A percentile compares a stretch with the other conserved stretches of the same genome.
These are phyloP conservation scores for Trichosanthes truncata DNA, from an alignment of 306 rosid genomes.

Conservation along the genomic window DNA sequence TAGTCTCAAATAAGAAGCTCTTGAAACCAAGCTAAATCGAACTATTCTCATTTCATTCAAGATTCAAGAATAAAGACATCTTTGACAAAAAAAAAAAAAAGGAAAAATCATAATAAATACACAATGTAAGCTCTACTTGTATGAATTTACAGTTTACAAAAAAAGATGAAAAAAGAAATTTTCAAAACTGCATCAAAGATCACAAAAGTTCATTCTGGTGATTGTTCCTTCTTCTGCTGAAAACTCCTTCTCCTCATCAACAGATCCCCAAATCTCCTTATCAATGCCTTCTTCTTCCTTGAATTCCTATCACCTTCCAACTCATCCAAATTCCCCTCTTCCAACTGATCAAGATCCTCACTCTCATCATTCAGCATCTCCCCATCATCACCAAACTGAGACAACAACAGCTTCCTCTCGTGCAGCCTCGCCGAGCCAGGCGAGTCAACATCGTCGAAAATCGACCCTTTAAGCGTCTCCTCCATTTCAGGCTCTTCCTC, in stretches of 20 bases:
- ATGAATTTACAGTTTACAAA: neutral
- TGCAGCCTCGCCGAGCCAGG: slow-evolving; percentile 30
- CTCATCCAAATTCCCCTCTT: slow-evolving; percentile 27
- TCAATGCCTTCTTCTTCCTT: slow-evolving; percentile 62
- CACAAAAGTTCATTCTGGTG: slow-evolving; percentile 19
- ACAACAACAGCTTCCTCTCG: slow-evolving; percentile 7
- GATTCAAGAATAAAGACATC: neutral
- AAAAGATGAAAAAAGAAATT: neutral
- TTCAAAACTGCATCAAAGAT: neutral
- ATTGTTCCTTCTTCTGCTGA: slow-evolving; percentile 25
- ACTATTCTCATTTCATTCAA: neutral
- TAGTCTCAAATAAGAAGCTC: neutral
- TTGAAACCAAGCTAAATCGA: neutral
- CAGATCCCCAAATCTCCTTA: slow-evolving; percentile 77
- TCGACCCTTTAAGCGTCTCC: slow-evolving; percentile 44
- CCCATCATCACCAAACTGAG: slow-evolving; percentile 17
- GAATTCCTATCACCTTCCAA: slow-evolving; percentile 39
- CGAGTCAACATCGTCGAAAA: slow-evolving; percentile 37
- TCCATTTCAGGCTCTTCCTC: slow-evolving; percentile 28
- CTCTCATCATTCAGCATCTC: slow-evolving; percentile 22
- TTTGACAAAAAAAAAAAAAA: neutral
- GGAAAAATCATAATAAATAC: neutral
- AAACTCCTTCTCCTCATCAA: slow-evolving; percentile 37
- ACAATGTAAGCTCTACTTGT: neutral
- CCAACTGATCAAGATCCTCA: slow-evolving; percentile 37